A percentile compares a stretch with the other conserved stretches of the same genome.
Conservation (phyloP, 1,284 basidiomycete species). For the Earliella scabrosa region DNA sequence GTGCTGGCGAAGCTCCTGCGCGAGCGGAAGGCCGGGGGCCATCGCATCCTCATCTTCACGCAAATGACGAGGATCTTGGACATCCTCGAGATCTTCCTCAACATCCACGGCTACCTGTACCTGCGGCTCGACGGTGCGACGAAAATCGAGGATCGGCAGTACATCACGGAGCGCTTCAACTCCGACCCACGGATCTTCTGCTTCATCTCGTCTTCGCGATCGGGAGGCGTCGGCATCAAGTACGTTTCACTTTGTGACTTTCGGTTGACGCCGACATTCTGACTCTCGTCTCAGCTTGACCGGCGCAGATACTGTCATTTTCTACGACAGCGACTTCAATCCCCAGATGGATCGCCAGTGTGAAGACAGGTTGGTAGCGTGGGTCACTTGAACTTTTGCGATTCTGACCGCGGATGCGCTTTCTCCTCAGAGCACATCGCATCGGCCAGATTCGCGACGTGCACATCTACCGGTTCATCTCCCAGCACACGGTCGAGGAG, state of each 20-base stretch:
- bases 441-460: slow-evolving; percentile 98
- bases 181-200: slow-evolving; percentile 89
- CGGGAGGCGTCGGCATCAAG: slow-evolving; percentile 98
- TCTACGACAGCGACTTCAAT: slow-evolving; percentile 98
- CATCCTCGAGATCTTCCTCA: slow-evolving; percentile 93
- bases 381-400: neutral
- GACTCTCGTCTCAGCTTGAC: slow-evolving; percentile 61
- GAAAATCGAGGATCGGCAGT: slow-evolving; percentile 94
- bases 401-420: neutral
- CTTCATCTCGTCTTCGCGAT: slow-evolving; percentile 93
- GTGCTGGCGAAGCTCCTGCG: slow-evolving; percentile 81
- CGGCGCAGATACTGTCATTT: slow-evolving; percentile 96
- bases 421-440: slow-evolving; percentile 72
- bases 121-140: slow-evolving; percentile 93
- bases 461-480: slow-evolving; percentile 96
- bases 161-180: slow-evolving; percentile 97
- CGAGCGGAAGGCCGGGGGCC: slow-evolving; percentile 84
- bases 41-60: slow-evolving; percentile 94
- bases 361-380: slow-evolving; percentile 77
- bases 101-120: slow-evolving; percentile 93
- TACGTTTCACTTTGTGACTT: slow-evolving; percentile 40
- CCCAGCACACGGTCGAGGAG: slow-evolving; percentile 93
- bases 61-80: slow-evolving; percentile 97
- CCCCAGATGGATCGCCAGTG: slow-evolving; percentile 98
- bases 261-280: neutral